Percentiles rank a stretch among this genome's conserved stretches.
Conservation (phyloP, 2,329 filamentous ascomycete genomes). For the Trichoderma atroviride region DNA sequence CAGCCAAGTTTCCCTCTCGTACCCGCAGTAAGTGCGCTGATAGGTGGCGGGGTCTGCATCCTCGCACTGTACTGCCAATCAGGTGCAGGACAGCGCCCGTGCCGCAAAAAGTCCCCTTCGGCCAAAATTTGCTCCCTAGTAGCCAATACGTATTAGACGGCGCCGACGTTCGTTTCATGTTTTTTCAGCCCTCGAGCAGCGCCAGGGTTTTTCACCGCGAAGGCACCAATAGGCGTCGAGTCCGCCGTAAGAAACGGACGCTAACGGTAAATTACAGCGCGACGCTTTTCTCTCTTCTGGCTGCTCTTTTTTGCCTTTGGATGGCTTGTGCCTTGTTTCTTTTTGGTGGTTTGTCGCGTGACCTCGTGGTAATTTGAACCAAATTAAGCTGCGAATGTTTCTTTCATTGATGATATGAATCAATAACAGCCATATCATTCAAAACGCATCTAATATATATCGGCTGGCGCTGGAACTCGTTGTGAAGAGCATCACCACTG, state of each 20-base stretch:
- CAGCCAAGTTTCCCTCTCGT: background rate
- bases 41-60: background rate
- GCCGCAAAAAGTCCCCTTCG: background rate
- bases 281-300: background rate
- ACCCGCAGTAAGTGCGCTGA: background rate
- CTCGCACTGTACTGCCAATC: background rate
- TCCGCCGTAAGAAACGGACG: constrained; percentile 23
- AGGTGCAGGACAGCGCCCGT: background rate
- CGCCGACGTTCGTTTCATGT: constrained; percentile 16
- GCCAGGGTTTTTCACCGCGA: background rate
- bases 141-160: constrained; percentile 9
- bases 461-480: background rate
- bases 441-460: background rate
- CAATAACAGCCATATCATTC: background rate
- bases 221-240: constrained; percentile 12
- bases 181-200: background rate
- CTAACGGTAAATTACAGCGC: constrained; percentile 24
- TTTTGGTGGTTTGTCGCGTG: constrained; percentile 12
- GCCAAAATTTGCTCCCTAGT: background rate
- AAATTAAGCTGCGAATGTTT: background rate
- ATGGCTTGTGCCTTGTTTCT: background rate
- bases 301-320: background rate
- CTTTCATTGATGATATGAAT: background rate
- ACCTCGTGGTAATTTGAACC: background rate
- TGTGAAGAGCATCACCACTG: background rate